Evolutionary conservation across 139 green algal species (phyloP), one percentile per base, ranked within the genome.

Genomic region (Auxenochlorella pyrenoidosa): DNA sequence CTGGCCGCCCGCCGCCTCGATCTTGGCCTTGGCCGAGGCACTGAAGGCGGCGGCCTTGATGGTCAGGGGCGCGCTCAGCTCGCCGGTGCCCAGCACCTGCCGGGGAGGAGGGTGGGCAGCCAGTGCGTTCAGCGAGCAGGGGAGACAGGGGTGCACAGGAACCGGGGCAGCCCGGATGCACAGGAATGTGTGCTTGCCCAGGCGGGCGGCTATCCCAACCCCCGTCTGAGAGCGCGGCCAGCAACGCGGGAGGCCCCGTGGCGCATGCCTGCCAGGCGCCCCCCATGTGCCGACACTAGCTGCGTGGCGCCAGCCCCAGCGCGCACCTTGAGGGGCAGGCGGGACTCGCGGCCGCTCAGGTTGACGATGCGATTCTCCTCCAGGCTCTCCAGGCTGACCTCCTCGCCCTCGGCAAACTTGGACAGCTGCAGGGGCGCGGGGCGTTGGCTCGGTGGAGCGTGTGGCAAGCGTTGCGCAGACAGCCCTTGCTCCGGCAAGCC

Each of bases 271-370:
- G n/a, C n/a, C n/a, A n/a, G n/a, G n/a, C n/a, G n/a, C n/a, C n/a
- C n/a, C n/a, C n/a, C n/a, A n/a, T n/a, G n/a, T n/a, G n/a, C n/a
- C n/a, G n/a, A n/a, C n/a, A n/a, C n/a, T n/a, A n/a, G n/a, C n/a
- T n/a, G n/a, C n/a, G n/a, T n/a, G n/a, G n/a, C n/a, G n/a, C n/a
- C n/a, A n/a, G 40, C 70, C 1, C 1, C 10, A 41, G 38, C 21
- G 0, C 87, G 12, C 68, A 98, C 95, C 96, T 99, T 99, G 68
- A 99, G 93, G 1, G 95, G 97, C 84, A 99, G 95, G 84, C 89
- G 93, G 24, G 88, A 75, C 30, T 98, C 93, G 34, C 92, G 84
- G 70, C 98, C 97, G 77, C 90, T 95, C 30, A 97, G 73, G 88
- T 96, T 97, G 54, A 98, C 82, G 28, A 97, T 43, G 44, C 94